Conservation (phyloP, 345 rosid species). For the Populus alba region DNA sequence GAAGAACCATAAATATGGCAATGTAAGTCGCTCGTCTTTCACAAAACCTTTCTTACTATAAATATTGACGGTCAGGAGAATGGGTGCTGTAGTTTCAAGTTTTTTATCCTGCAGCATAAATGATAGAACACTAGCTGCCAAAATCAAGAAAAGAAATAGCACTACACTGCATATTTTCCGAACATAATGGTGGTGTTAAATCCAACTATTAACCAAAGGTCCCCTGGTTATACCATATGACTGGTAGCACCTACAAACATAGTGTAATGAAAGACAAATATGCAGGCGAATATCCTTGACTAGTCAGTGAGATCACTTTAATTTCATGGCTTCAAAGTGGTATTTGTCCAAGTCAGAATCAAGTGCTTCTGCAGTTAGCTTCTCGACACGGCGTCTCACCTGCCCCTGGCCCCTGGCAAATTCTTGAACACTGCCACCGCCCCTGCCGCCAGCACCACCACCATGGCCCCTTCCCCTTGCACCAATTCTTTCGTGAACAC, state of each 20-base stretch:
- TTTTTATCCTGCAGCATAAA: neutral
- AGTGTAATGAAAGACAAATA: neutral
- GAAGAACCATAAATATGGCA: neutral
- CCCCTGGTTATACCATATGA: neutral
- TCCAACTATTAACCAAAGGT: neutral
- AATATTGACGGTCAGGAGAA: neutral
- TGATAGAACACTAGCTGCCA: neutral
- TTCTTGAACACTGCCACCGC: slow-evolving; percentile 17
- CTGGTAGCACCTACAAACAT: neutral
- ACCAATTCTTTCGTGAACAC: slow-evolving; percentile 42
- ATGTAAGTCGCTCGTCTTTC: neutral
- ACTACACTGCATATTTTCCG: neutral
- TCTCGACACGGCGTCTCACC: slow-evolving; percentile 37
- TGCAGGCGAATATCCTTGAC: neutral
- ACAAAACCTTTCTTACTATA: neutral
- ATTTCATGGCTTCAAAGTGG: slow-evolving; percentile 48
- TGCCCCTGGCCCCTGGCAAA: slow-evolving; percentile 30
- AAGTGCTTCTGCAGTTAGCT: slow-evolving; percentile 52
- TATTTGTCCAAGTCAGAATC: slow-evolving; percentile 64
- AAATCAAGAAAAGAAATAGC: neutral
- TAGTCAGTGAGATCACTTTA: slow-evolving; percentile 17
- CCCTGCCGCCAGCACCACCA: slow-evolving; percentile 41
- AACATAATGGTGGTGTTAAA: neutral
- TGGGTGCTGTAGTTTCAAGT: neutral
- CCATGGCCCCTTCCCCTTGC: slow-evolving; percentile 37